Evolutionary conservation across 371 early-diverging fungal genomes (phyloP), one percentile per base, ranked within the genome.

Genomic region (Syncephalis plumigaleata): DNA sequence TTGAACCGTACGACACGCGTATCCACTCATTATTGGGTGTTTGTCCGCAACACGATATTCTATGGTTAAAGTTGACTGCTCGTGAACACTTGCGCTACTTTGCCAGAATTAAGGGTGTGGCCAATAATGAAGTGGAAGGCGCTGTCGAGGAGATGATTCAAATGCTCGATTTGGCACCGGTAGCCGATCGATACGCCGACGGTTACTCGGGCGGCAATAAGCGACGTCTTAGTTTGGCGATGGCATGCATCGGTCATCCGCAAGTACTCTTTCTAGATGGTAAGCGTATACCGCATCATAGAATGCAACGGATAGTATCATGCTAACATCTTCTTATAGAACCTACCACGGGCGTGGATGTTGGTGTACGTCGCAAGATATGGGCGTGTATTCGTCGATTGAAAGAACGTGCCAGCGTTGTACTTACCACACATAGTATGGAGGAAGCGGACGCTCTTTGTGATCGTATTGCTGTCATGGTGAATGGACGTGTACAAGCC

Each of bases 401-500:
- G 49, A 77, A 77, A 54, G 50, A 54, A 23, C 65, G 64, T n/a
- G 57, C 77, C 1, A 69, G 73, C 26, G 74, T 78, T 43, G 55
- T 81, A 7, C 55, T 81, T 48, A 81, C 82, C 0, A 76, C 79
- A 1, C 82, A 81, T 53, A 62, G 64, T 11, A 75, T 81, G 77
- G 79, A 79, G 49, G 82, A 81, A 47, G 79, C 79, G 17, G 82
- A 79, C 47, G 73, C 74, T 1, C 63, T 77, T 17, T 69, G 72
- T 17, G 78, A 77, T 57, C 53, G 70, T 2, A 72, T 81, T 49
- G 73, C 70, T 9, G 68, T 81, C 53, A 67, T 79, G 63, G 67
- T 73, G 16, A 59, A 67, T 37, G 79, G 79, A 21, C 57, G 68
- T 3, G 46, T 81, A 13, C 65, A 57, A 25, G 66, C 66, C 9